Evolutionary conservation across 805 yeast genomes (phyloP).

Genomic region (Pichia cephalocereana): DNA sequence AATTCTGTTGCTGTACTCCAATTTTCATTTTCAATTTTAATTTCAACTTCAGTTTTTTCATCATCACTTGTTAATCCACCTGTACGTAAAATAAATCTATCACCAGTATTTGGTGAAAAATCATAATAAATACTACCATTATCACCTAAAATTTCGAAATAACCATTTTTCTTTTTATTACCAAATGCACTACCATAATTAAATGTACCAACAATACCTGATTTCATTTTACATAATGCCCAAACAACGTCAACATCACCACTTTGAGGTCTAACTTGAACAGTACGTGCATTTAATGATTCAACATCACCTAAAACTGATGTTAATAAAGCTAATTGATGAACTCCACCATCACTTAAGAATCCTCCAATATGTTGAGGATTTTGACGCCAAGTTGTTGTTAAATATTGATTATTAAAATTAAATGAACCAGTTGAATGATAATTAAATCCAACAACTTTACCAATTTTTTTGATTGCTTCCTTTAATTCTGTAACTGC

Average conservation of each 20-base stretch:
- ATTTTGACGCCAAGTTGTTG: slow-evolving; percentile 77
- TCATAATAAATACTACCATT: slow-evolving; percentile 68
- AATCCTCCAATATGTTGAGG: slow-evolving; percentile 94
- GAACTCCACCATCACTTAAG: slow-evolving; percentile 94
- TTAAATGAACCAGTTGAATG: slow-evolving; percentile 68
- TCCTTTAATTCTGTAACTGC: slow-evolving; percentile 47
- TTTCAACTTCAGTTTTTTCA: slow-evolving; percentile 25
- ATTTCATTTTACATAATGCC: slow-evolving; percentile 54
- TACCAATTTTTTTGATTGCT: slow-evolving; percentile 64
- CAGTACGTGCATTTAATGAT: slow-evolving; percentile 65
- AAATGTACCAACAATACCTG: slow-evolving; percentile 68
- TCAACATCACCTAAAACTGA: slow-evolving; percentile 70
- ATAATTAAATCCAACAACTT: slow-evolving; percentile 59
- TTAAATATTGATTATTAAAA: slow-evolving; percentile 47
- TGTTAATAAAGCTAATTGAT: slow-evolving; percentile 81
- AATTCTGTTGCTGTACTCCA: slow-evolving; percentile 37
- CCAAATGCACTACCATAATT: slow-evolving; percentile 85
- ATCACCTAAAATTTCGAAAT: slow-evolving; percentile 66
- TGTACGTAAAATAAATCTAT: slow-evolving; percentile 29
- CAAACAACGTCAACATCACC: slow-evolving; percentile 79
- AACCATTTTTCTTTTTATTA: slow-evolving; percentile 60
- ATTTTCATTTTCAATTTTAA: slow-evolving; percentile 36
- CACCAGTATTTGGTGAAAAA: slow-evolving; percentile 42
- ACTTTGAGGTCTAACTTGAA: slow-evolving; percentile 64
- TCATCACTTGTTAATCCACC: slow-evolving; percentile 54